These are phyloP conservation scores for Pseudogymnoascus sp. DNA, from an alignment of 2,329 filamentous ascomycete genomes.

Conservation along the genomic window DNA sequence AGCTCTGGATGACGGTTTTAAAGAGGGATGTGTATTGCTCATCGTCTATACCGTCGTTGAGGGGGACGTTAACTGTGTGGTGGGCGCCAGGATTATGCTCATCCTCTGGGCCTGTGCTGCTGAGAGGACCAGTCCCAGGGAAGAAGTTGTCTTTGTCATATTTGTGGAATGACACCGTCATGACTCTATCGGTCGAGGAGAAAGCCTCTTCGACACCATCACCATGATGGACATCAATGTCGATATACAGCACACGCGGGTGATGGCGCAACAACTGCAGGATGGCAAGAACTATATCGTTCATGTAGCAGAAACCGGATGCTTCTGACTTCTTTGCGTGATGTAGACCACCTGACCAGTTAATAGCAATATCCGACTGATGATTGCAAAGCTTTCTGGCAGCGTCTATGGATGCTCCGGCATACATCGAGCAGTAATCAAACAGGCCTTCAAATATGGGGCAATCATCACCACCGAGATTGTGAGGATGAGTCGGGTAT, in stretches of 20 bases:
- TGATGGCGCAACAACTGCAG: conserved; percentile 76
- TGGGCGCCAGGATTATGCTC: conserved; percentile 81
- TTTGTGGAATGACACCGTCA: conserved; percentile 95
- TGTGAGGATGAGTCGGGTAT: conserved; percentile 63
- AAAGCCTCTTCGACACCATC: conserved; percentile 89
- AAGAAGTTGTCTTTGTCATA: conserved; percentile 81
- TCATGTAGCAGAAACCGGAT: conserved; percentile 96
- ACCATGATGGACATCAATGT: conserved; percentile 87
- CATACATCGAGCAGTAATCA: conserved; percentile 90
- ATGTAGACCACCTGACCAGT: conserved; percentile 94
- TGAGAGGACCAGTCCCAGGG: conserved; percentile 79
- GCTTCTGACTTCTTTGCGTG: conserved; percentile 93
- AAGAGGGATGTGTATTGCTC: conserved; percentile 83
- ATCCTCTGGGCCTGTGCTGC: conserved; percentile 75
- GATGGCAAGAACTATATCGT: conserved; percentile 93
- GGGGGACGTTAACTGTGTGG: conserved; percentile 81
- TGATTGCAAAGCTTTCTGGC: conserved; percentile 78
- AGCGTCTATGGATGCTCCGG: conserved; percentile 82
- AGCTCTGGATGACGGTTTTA: conserved; percentile 67
- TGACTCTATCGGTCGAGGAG: conserved; percentile 79
- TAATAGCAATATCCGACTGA: conserved; percentile 91
- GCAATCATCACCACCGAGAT: conserved; percentile 84
- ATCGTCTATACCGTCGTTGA: conserved; percentile 86
- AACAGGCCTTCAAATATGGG: conserved; percentile 94
- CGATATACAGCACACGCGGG: conserved; percentile 84